These are phyloP conservation scores for Nakazawaea ernobii DNA, from an alignment of 805 yeast species.

Conservation along the genomic window DNA sequence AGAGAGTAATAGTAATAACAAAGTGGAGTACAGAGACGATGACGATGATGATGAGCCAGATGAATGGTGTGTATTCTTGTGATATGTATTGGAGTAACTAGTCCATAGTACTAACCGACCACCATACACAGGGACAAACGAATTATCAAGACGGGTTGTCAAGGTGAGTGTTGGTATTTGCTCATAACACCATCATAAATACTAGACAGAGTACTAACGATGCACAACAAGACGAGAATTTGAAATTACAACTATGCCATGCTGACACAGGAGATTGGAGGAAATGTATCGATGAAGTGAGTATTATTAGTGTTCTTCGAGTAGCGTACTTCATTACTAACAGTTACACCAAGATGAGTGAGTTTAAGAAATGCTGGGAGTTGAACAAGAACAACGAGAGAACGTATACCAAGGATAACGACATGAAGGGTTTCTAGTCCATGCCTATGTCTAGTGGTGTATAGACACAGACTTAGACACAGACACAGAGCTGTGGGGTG, in stretches of 20 bases:
- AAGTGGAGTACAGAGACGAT: slow-evolving; percentile 22
- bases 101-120: background rate
- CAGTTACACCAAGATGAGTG: slow-evolving; percentile 38
- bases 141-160: slow-evolving; percentile 71
- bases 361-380: slow-evolving; percentile 38
- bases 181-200: too few relatives aligned
- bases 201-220: background rate
- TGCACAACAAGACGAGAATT: slow-evolving; percentile 53
- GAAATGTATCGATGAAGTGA: slow-evolving; percentile 57
- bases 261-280: slow-evolving; percentile 85
- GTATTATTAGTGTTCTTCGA: slow-evolving; percentile 20
- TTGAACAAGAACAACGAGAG: slow-evolving; percentile 30
- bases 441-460: too few relatives aligned
- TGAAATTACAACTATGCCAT: slow-evolving; percentile 67
- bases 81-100: background rate
- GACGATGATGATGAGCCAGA: slow-evolving; percentile 65
- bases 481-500: too few relatives aligned
- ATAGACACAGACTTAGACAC: too few relatives aligned
- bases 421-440: slow-evolving; percentile 9
- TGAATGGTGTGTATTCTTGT: slow-evolving; percentile 46
- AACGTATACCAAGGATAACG: slow-evolving; percentile 31
- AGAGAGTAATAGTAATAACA: background rate
- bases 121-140: slow-evolving; percentile 51
- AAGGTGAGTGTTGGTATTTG: slow-evolving; percentile 40
- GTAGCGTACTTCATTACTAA: too few relatives aligned